A percentile compares a stretch with the other conserved stretches of the same genome.
These are phyloP conservation scores for Bruguiera sexangula DNA, from an alignment of 345 rosid species.

Conservation along the genomic window DNA sequence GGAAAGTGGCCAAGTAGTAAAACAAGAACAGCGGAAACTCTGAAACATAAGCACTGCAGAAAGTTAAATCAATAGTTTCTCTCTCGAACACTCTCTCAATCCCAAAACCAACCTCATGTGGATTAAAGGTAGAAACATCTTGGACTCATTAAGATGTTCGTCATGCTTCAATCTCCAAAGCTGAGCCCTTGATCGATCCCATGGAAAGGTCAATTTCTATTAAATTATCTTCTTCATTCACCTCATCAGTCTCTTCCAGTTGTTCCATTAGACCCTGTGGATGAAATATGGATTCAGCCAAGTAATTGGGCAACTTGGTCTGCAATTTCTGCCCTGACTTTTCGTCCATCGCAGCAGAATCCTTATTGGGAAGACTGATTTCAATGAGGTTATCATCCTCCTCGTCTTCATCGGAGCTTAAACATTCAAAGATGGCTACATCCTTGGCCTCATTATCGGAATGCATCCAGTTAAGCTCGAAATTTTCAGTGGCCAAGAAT, in stretches of 20 bases:
- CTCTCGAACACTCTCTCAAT: slow-evolving; percentile 5
- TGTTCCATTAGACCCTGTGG: slow-evolving; percentile 43
- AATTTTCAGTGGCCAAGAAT: slow-evolving; percentile 23
- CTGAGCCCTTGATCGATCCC: slow-evolving; percentile 60
- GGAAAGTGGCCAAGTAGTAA: no score
- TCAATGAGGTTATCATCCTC: slow-evolving; percentile 65
- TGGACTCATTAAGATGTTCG: not conserved
- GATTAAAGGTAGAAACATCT: not conserved
- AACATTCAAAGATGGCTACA: slow-evolving; percentile 20
- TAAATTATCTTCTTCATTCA: slow-evolving; percentile 62
- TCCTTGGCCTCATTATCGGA: slow-evolving; percentile 17
- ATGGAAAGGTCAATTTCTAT: slow-evolving; percentile 77
- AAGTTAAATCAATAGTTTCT: not conserved
- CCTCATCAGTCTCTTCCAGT: slow-evolving; percentile 45
- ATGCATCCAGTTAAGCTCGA: slow-evolving; percentile 31
- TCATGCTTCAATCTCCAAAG: slow-evolving; percentile 30
- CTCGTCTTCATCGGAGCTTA: slow-evolving; percentile 28
- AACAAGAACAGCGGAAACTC: not conserved
- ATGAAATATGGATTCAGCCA: slow-evolving; percentile 29
- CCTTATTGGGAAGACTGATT: slow-evolving; percentile 42
- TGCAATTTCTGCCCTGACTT: slow-evolving; percentile 21
- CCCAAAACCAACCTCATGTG: slow-evolving; percentile 8
- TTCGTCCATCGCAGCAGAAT: slow-evolving; percentile 21
- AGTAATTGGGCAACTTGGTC: slow-evolving; percentile 21
- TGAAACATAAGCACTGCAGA: not conserved